Evolutionary conservation across 1,284 basidiomycete genomes (phyloP), one percentile per base, ranked within the genome.

Genomic region (Leccinum ponderosum): DNA sequence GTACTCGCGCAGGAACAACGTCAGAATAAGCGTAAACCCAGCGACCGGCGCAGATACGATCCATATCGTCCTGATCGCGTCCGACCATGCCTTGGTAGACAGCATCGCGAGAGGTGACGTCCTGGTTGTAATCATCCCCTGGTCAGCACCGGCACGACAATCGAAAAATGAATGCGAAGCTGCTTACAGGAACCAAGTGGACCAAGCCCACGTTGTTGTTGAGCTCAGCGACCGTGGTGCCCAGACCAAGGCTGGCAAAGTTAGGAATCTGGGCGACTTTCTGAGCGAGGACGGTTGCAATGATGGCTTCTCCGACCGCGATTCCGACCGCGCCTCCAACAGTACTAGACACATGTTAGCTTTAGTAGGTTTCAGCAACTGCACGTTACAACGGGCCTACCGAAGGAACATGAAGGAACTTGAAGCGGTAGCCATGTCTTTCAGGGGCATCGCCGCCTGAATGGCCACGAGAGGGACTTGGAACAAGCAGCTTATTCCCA

Each of bases 321-420:
- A 94, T 84, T 5, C 91, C 90, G 37, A 93, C 79, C 0, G 91
- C 89, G 4, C 87, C 91, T n/a, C 91, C 91, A n/a, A 93, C 73
- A 0, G 83, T 85, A 57, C 88, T 87, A 61, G 6, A 54, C 39
- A 51, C 7, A 17, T 27, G n/a, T 48, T 33, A 12, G 14, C 14
- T 56, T 31, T 25, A 61, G 44, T 52, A 52, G 2, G 60, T 7
- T 7, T 27, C 27, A 4, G 31, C 1, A 1, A 55, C 17, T 6
- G 6, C 15, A 20, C 4, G 53, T 35, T 6, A 20, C 15, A 20
- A 47, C 12, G 1, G 25, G 57, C 75, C 55, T 66, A 86, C 86
- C 90, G 81, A 61, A 92, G 75, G 68, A 94, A 87, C n/a, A 85
- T 83, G 68, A 87, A 90, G 0, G 86, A 85, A 1, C 82, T 78